phyloP scores from a whole-genome alignment of 2,329 filamentous ascomycete species.

The Alternaria gansuensis region DNA sequence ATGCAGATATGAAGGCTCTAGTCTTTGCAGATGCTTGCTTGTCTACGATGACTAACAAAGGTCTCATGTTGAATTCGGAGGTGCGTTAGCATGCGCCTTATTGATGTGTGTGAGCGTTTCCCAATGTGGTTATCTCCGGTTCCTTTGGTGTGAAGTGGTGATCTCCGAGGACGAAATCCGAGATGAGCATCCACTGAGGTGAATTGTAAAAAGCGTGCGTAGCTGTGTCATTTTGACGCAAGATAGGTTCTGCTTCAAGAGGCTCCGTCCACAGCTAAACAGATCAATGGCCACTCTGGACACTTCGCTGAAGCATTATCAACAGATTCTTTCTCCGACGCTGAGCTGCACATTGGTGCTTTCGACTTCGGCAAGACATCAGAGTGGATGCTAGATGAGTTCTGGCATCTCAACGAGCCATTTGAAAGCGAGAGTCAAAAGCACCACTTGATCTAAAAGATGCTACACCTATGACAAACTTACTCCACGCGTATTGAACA shows the following conservation, averaged over 20 bases:
- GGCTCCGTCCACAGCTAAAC: neutral
- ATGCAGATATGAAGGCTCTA: too few species aligned
- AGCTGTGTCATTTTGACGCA: neutral
- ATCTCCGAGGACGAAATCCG: neutral
- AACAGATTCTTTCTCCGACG: constrained; percentile 11
- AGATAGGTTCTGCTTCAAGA: constrained; percentile 13
- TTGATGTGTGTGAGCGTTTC: neutral
- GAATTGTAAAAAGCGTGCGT: constrained; percentile 2
- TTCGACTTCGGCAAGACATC: constrained; percentile 21
- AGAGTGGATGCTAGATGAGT: constrained; percentile 34
- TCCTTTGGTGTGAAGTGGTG: neutral
- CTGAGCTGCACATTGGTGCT: constrained; percentile 20
- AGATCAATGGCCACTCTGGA: neutral
- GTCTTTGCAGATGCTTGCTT: too few species aligned
- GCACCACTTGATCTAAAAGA: neutral
- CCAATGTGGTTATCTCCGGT: neutral
- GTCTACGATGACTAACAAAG: too few species aligned
- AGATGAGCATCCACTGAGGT: constrained; percentile 22
- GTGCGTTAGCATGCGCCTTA: too few species aligned
- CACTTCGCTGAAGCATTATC: neutral
- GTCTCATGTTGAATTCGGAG: too few species aligned
- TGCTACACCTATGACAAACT: neutral
- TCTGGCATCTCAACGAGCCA: constrained; percentile 29
- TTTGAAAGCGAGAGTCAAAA: neutral
- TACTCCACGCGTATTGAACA: neutral